phyloP scores from a whole-genome alignment of 2,329 filamentous ascomycete genomes.

The Cryphonectria naterciae region DNA sequence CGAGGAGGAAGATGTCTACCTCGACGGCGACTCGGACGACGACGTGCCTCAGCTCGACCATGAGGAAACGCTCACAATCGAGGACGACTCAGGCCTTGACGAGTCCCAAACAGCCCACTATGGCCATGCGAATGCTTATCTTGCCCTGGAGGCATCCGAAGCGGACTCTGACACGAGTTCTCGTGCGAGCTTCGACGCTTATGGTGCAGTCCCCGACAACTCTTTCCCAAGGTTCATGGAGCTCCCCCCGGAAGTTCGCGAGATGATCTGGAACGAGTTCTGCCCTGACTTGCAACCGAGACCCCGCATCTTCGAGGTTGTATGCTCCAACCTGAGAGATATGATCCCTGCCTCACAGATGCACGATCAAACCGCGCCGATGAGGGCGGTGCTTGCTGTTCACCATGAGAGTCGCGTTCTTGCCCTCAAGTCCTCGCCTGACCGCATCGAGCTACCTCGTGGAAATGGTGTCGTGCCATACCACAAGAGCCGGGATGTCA shows the following conservation, averaged over 20 bases:
- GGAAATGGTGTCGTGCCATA: constrained; percentile 37
- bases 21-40: neutral
- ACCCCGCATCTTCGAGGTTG: constrained; percentile 38
- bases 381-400: constrained; percentile 40
- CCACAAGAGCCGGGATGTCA: constrained; percentile 39
- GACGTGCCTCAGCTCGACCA: neutral
- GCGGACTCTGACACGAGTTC: neutral
- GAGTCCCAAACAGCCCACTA: neutral
- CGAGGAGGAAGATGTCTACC: neutral
- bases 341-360: constrained; percentile 30
- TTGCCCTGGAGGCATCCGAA: constrained; percentile 28
- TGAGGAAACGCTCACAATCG: neutral
- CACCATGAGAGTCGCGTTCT: constrained; percentile 43
- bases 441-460: constrained; percentile 38
- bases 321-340: neutral
- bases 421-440: constrained; percentile 38
- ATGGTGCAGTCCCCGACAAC: neutral
- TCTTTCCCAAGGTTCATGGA: constrained; percentile 35
- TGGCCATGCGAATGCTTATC: neutral
- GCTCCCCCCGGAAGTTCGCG: constrained; percentile 42
- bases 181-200: neutral
- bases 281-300: constrained; percentile 37
- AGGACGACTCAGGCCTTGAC: neutral
- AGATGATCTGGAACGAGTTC: constrained; percentile 40
- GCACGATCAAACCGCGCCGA: constrained; percentile 35